phyloP scores from a whole-genome alignment of 768 basidiomycete species.

The Hirschioporus abietinus region DNA sequence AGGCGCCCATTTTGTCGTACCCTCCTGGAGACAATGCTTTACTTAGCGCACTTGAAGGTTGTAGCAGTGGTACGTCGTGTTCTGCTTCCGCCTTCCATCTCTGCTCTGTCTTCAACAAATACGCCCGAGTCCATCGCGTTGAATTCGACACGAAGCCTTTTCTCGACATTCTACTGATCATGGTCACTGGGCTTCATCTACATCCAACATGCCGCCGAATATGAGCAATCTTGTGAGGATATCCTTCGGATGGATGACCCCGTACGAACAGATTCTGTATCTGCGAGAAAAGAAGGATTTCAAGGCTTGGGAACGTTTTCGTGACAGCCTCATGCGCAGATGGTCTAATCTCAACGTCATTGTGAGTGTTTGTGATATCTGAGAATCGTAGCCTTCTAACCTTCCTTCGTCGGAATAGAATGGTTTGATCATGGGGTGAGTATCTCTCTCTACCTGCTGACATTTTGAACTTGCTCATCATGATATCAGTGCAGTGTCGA shows the following conservation, averaged over 20 bases:
- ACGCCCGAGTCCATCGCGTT: background rate
- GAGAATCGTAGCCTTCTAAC: background rate
- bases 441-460: background rate
- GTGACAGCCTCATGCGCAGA: background rate
- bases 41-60: too few species aligned
- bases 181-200: background rate
- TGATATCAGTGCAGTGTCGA: background rate
- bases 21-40: background rate
- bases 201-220: background rate
- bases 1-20: background rate
- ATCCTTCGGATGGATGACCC: background rate
- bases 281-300: background rate
- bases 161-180: background rate
- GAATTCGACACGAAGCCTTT: background rate
- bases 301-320: background rate
- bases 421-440: slow-evolving; percentile 1
- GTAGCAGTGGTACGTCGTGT: too few species aligned
- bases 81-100: background rate
- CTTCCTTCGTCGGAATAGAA: background rate
- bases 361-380: background rate
- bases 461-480: background rate
- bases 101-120: background rate
- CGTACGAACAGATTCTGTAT: background rate
- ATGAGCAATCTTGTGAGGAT: background rate
- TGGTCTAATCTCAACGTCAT: background rate